A percentile compares a stretch with the other conserved stretches of the same genome.
Evolutionary conservation across 495 filamentous ascomycete species (phyloP).

Genomic region (Penicillium pulvis): DNA sequence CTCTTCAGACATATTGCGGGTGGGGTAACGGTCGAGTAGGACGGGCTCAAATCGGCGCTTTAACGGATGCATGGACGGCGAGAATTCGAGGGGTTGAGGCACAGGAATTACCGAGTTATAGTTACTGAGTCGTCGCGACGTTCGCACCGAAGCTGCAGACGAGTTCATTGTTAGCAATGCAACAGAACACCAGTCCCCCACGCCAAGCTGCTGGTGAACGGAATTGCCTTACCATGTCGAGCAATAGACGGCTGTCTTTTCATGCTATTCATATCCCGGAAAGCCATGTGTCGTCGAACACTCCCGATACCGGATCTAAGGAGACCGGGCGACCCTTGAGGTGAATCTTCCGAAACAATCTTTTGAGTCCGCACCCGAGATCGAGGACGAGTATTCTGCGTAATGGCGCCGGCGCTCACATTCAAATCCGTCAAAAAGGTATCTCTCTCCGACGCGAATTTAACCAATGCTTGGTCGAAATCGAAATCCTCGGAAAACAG

Average conservation of each 20-base stretch:
- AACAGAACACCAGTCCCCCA: neutral
- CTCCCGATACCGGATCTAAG: conserved; percentile 67
- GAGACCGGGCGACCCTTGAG: conserved; percentile 42
- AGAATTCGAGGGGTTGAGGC: conserved; percentile 84
- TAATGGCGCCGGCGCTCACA: conserved; percentile 81
- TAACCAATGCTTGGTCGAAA: conserved; percentile 88
- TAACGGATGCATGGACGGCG: conserved; percentile 93
- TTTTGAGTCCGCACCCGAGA: conserved; percentile 77
- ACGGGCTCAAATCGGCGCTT: conserved; percentile 94
- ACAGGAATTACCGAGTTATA: conserved; percentile 98
- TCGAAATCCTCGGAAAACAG: conserved; percentile 66
- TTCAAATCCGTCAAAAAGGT: conserved; percentile 91
- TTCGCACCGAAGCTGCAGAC: conserved; percentile 77
- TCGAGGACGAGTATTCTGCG: conserved; percentile 68
- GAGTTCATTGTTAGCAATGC: neutral
- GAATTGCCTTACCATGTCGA: conserved; percentile 67
- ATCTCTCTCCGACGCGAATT: conserved; percentile 93
- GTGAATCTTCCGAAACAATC: conserved; percentile 73
- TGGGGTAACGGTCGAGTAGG: conserved; percentile 88
- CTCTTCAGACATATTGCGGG: conserved; percentile 80
- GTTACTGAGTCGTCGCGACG: conserved; percentile 86
- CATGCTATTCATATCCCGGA: conserved; percentile 91
- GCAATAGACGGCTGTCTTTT: conserved; percentile 81
- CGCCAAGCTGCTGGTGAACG: neutral
- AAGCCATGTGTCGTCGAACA: conserved; percentile 83